Evolutionary conservation across 2,329 filamentous ascomycete genomes (phyloP).

Genomic region (Clonostachys chloroleuca): DNA sequence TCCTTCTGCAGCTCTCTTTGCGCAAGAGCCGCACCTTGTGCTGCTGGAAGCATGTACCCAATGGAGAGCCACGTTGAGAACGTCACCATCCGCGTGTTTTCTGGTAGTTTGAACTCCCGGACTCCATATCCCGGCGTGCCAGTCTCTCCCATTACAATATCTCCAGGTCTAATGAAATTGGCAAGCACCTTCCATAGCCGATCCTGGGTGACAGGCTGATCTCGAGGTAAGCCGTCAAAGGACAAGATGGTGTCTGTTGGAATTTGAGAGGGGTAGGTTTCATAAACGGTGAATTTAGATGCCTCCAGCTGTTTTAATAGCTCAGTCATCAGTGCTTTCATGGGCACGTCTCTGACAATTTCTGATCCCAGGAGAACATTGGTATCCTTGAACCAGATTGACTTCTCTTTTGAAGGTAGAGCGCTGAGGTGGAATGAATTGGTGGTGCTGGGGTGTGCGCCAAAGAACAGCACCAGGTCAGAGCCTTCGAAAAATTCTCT

Average conservation of each 20-base stretch:
- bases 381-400: conserved; percentile 22
- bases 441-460: conserved; percentile 38
- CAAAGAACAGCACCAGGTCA: conserved; percentile 40
- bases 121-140: conserved; percentile 87
- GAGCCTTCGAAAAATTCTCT: conserved; percentile 26
- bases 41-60: conserved; percentile 55
- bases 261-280: conserved; percentile 58
- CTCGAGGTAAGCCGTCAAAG: conserved; percentile 36
- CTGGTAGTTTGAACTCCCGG: conserved; percentile 78
- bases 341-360: not conserved
- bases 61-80: conserved; percentile 73
- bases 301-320: too few species aligned
- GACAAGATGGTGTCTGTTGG: conserved; percentile 55
- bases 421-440: conserved; percentile 35
- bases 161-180: conserved; percentile 65
- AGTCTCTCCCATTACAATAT: conserved; percentile 82
- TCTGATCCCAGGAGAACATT: not conserved
- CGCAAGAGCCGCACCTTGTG: conserved; percentile 67
- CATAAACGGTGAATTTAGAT: conserved; percentile 43
- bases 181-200: conserved; percentile 77
- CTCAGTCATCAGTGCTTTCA: not conserved
- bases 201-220: conserved; percentile 56
- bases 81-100: conserved; percentile 71
- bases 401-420: conserved; percentile 22
- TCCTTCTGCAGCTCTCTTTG: conserved; percentile 53